Percentiles rank a stretch among this genome's conserved stretches.
Evolutionary conservation across 306 rosid genomes (phyloP).

Genomic region (Hippophae rhamnoides): DNA sequence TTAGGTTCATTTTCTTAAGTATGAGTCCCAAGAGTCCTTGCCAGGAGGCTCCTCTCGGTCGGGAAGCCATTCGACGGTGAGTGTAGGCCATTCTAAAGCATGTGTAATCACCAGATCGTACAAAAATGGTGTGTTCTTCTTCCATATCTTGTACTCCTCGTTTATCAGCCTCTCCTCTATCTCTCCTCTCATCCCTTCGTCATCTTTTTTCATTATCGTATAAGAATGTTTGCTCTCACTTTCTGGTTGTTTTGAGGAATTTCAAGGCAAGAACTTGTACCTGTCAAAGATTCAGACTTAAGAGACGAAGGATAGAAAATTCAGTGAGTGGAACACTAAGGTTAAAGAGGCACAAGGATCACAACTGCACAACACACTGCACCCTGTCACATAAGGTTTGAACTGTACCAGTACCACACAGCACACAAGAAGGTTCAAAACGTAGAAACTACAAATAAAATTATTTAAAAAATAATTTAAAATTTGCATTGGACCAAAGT

Average conservation of each 20-base stretch:
- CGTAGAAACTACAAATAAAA: too few relatives aligned
- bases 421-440: too few relatives aligned
- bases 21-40: constrained; percentile 88
- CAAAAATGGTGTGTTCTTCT: constrained; percentile 89
- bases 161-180: constrained; percentile 86
- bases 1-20: constrained; percentile 96
- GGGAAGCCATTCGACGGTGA: constrained; percentile 95
- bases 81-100: constrained; percentile 98
- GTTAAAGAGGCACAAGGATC: too few relatives aligned
- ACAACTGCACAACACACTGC: too few relatives aligned
- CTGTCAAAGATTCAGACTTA: too few relatives aligned
- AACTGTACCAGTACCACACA: too few relatives aligned
- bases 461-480: too few relatives aligned
- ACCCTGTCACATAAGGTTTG: too few relatives aligned
- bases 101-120: constrained; percentile 93
- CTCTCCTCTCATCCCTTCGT: constrained; percentile 94
- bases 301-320: too few relatives aligned
- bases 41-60: constrained; percentile 87
- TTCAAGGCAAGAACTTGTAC: too few relatives aligned
- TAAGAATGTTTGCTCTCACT: constrained; percentile 1
- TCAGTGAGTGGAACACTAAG: too few relatives aligned
- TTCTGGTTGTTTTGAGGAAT: constrained; percentile 1
- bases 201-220: constrained; percentile 75
- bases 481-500: too few relatives aligned
- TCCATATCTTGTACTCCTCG: constrained; percentile 99